Conservation (phyloP, 2,329 filamentous ascomycete genomes). For the Claviceps lovelessii region DNA sequence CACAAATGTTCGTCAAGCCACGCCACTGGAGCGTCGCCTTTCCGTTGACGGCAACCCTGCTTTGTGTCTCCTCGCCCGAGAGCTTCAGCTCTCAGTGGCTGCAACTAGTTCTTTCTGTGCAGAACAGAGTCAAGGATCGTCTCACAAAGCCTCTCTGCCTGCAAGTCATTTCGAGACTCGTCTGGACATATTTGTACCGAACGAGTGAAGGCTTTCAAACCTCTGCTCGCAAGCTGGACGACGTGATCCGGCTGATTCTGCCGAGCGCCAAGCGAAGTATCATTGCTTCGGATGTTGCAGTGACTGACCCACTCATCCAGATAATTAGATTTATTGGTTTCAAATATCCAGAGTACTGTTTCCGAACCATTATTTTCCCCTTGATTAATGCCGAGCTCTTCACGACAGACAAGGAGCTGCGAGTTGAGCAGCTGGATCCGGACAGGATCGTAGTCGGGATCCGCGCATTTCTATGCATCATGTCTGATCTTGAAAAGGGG, state of each 20-base stretch:
- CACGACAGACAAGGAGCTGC: constrained; percentile 57
- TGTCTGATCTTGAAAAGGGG: constrained; percentile 80
- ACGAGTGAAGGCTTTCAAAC: constrained; percentile 55
- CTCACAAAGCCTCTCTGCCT: constrained; percentile 64
- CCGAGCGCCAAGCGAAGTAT: constrained; percentile 68
- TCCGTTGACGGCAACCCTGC: constrained; percentile 69
- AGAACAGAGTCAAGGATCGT: constrained; percentile 73
- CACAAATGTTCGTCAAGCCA: constrained; percentile 78
- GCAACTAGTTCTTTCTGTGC: constrained; percentile 61
- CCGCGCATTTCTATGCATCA: constrained; percentile 79
- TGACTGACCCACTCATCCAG: constrained; percentile 82
- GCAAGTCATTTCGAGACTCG: constrained; percentile 74
- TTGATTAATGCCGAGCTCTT: constrained; percentile 89
- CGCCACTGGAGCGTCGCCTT: constrained; percentile 86
- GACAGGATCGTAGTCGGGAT: constrained; percentile 98
- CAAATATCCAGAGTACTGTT: constrained; percentile 86
- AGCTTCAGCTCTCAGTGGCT: constrained; percentile 78
- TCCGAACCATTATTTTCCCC: constrained; percentile 84
- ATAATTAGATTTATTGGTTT: constrained; percentile 89
- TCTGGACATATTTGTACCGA: constrained; percentile 92
- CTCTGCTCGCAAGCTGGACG: constrained; percentile 69
- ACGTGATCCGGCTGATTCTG: constrained; percentile 72
- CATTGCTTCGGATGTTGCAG: constrained; percentile 66
- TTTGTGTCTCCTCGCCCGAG: constrained; percentile 79
- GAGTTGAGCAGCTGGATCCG: constrained; percentile 84